Evolutionary conservation across 352 stramenopile species (phyloP), one percentile per base, ranked within the genome.

Genomic region (Bremia lactucae): DNA sequence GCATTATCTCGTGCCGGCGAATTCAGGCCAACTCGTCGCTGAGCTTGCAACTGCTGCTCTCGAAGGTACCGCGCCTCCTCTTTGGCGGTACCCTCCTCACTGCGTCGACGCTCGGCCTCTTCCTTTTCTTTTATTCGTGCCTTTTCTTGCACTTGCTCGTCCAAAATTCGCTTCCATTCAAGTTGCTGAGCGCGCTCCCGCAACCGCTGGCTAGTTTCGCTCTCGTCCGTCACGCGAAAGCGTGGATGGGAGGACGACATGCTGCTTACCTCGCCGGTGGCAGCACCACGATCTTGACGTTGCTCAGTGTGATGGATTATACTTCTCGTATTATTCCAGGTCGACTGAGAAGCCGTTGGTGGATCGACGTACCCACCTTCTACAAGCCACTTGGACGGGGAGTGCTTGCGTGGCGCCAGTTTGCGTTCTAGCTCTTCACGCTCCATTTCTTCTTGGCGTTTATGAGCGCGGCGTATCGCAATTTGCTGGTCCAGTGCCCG

Each of bases 121-220:
- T 83, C 45, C 31, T 72, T 51, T 28, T 65, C 46, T 33, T 70
- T 66, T 2, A 81, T 36, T n/a, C 68, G 47, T 24, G 65, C 58
- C 18, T 89, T 87, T 15, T 89, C 76, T 23, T 72, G 62, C 41
- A 87, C 62, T 37, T 89, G 76, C 22, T 83, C 73, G 39, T 89
- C 76, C 46, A 89, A 49, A 0, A 83, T 39, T 10, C 65, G 49
- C 29, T 62, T 73, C 76, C 72, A 86, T 46, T 85, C 72, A 37
- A 89, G 56, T 43, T 86, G 67, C 43, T 84, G 72, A 10, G 68
- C 65, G 28, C 71, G 69, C 46, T 85, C 76, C 0, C 68, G 53
- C 35, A 80, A 44, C 6, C 76, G 64, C 8, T 86, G 55, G n/a
- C 54, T 71, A 11, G 67, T 38, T n/a, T 69, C 56, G 20, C 61